Percentiles rank a stretch among this genome's conserved stretches.
These are phyloP conservation scores for Fraxinus angustifolia DNA, from an alignment of 305 asterid genomes.

Conservation along the genomic window DNA sequence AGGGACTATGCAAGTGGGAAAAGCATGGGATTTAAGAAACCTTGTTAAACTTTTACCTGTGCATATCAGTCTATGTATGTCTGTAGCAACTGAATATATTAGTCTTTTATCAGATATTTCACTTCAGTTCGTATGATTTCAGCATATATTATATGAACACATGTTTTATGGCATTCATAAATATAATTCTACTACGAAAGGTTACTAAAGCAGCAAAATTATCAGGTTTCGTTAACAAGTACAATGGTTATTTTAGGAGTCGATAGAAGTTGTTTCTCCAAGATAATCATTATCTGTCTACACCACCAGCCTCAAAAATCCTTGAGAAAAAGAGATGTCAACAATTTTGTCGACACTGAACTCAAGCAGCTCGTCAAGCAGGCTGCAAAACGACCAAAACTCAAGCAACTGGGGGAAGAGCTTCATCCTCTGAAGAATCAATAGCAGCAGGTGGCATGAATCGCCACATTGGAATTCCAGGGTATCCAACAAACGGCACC, in stretches of 20 bases:
- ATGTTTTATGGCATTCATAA: background rate
- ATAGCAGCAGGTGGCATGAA: constrained; percentile 37
- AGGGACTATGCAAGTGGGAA: constrained; percentile 31
- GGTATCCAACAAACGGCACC: constrained; percentile 38
- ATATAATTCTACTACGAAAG: background rate
- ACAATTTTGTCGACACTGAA: background rate
- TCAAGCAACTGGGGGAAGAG: constrained; percentile 45
- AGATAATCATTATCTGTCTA: background rate
- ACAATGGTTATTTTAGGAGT: background rate
- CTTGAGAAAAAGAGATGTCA: background rate
- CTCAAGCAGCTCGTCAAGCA: constrained; percentile 4
- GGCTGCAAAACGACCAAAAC: background rate
- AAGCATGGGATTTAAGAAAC: constrained; percentile 55
- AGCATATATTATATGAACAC: background rate
- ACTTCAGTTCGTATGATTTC: background rate
- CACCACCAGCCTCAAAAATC: background rate
- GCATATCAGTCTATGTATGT: background rate
- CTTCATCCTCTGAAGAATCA: constrained; percentile 40
- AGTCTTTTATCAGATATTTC: background rate
- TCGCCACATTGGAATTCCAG: constrained; percentile 44
- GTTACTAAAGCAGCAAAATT: background rate
- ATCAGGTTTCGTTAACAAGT: background rate
- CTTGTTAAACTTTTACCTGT: constrained; percentile 29
- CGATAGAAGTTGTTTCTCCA: background rate
- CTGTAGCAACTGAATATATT: background rate